These are phyloP conservation scores for Trametes punicea DNA, from an alignment of 768 basidiomycete species.

Conservation along the genomic window DNA sequence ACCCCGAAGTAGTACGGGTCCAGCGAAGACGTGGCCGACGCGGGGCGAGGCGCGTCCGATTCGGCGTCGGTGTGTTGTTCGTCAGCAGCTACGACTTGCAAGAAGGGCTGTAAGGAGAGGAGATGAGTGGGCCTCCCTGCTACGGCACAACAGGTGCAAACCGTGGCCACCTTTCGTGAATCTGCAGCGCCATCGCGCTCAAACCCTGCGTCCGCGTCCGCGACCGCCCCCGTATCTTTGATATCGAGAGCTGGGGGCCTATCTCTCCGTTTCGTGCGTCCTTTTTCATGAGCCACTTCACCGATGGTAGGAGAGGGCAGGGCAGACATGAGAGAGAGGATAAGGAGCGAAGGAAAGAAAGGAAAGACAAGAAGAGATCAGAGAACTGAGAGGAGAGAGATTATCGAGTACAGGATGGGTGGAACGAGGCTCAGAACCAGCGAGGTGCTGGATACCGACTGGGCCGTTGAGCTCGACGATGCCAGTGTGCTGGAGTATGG, in stretches of 20 bases:
- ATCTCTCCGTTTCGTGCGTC: slow-evolving; percentile 44
- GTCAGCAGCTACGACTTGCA: slow-evolving; percentile 43
- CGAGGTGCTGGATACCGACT: slow-evolving; percentile 21
- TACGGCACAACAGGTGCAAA: slow-evolving; percentile 3
- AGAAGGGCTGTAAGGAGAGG: slow-evolving; percentile 37
- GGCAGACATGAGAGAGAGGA: slow-evolving; percentile 40
- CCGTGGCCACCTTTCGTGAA: slow-evolving; percentile 34
- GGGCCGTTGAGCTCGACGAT: slow-evolving; percentile 27
- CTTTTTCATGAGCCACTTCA: slow-evolving; percentile 39
- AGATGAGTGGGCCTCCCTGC: slow-evolving; percentile 20
- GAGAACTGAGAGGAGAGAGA: slow-evolving; percentile 13
- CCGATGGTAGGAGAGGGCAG: slow-evolving; percentile 37
- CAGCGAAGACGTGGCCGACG: slow-evolving; percentile 74
- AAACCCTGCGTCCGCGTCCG: slow-evolving; percentile 40
- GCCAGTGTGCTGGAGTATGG: slow-evolving; percentile 23
- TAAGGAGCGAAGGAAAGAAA: slow-evolving; percentile 36
- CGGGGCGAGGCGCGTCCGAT: slow-evolving; percentile 54
- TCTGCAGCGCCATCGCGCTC: slow-evolving; percentile 34
- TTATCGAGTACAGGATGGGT: slow-evolving; percentile 4
- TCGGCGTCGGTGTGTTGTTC: slow-evolving; percentile 44
- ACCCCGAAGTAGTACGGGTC: slow-evolving; percentile 88
- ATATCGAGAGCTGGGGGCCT: slow-evolving; percentile 53
- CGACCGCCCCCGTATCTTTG: slow-evolving; percentile 34
- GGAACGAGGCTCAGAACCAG: slow-evolving; percentile 11
- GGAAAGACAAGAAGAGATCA: slow-evolving; percentile 30